Evolutionary conservation across 1,284 basidiomycete genomes (phyloP).

Genomic region (Pholiota adiposa): DNA sequence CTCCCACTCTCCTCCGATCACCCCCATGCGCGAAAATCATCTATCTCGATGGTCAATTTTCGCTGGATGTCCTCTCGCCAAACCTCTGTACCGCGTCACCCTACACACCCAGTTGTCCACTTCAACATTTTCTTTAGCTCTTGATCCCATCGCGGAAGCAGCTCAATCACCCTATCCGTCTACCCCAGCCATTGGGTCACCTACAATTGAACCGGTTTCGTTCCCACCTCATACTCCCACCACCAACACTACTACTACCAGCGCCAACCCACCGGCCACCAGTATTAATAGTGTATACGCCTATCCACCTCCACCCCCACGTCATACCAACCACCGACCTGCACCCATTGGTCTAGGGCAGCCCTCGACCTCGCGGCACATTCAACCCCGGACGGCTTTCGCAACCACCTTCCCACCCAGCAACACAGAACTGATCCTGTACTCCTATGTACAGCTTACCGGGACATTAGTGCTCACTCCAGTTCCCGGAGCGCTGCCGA

Average conservation of each 20-base stretch:
- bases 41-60: conserved; percentile 57
- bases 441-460: conserved; percentile 85
- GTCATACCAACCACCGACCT: conserved; percentile 26
- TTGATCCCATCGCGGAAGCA: conserved; percentile 72
- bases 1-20: conserved; percentile 63
- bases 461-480: conserved; percentile 52
- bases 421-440: conserved; percentile 76
- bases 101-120: conserved; percentile 54
- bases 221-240: conserved; percentile 24
- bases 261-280: conserved; percentile 2
- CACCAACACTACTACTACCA: conserved; percentile 8
- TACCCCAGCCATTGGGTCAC: conserved; percentile 40
- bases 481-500: conserved; percentile 32
- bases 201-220: conserved; percentile 33
- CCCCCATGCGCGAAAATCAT: conserved; percentile 79
- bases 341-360: conserved; percentile 51
- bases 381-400: conserved; percentile 39
- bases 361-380: conserved; percentile 28
- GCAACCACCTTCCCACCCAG: conserved; percentile 46
- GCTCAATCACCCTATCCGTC: conserved; percentile 44
- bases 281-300: conserved; percentile 30
- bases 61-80: conserved; percentile 38
- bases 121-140: conserved; percentile 64
- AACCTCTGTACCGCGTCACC: conserved; percentile 38
- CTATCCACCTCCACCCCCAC: conserved; percentile 36